Evolutionary conservation across 75 land plant species (phyloP).

Genomic region (Larix kaempferi): DNA sequence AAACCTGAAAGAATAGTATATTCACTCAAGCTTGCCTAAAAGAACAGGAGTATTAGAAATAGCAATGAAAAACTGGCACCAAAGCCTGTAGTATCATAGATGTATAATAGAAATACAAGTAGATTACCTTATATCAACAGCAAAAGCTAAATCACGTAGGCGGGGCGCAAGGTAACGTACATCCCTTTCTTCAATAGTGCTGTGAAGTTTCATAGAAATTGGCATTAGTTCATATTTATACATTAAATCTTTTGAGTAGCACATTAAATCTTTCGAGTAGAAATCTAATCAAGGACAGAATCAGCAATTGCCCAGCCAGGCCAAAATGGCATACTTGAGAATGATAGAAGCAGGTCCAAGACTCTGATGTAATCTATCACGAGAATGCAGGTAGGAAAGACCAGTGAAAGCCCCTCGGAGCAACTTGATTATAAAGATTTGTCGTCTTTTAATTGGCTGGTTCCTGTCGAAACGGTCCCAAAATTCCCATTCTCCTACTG

Average conservation of each 20-base stretch:
- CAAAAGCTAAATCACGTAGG: constrained; percentile 89
- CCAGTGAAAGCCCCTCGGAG: constrained; percentile 76
- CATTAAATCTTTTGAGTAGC: not conserved
- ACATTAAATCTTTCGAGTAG: not conserved
- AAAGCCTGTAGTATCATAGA: not conserved
- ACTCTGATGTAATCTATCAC: constrained; percentile 88
- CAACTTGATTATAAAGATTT: constrained; percentile 60
- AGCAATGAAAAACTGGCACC: not conserved
- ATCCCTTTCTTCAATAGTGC: constrained; percentile 72
- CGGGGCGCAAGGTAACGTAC: constrained; percentile 66
- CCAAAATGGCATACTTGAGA: constrained; percentile 64
- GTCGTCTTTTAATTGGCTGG: constrained; percentile 48
- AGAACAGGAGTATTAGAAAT: not conserved
- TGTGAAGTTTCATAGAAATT: constrained; percentile 22
- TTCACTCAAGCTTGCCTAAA: not conserved
- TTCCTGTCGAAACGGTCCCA: constrained; percentile 65
- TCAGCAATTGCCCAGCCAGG: not conserved
- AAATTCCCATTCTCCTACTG: constrained; percentile 48
- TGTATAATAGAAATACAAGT: not conserved
- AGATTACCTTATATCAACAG: constrained; percentile 87
- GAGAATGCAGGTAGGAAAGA: constrained; percentile 86
- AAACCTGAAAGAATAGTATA: not conserved
- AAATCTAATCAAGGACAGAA: not conserved
- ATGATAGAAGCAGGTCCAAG: constrained; percentile 96
- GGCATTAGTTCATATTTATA: not conserved